Conservation (phyloP, 192 early-diverging fungal species). For the Coemansia sp. region DNA sequence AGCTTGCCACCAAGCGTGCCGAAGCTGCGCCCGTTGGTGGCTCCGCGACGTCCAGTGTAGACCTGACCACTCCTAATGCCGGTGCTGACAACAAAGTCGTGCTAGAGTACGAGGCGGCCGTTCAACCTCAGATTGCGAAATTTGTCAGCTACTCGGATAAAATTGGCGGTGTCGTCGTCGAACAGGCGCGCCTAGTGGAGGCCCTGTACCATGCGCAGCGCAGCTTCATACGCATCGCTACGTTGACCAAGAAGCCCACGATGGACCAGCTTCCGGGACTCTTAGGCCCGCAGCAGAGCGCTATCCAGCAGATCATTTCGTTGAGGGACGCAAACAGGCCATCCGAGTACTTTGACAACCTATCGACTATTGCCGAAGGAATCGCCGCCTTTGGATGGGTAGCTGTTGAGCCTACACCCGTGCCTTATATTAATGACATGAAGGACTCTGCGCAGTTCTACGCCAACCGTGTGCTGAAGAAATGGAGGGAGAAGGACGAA, state of each 20-base stretch:
- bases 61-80: conserved; percentile 41
- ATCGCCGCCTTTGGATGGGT: conserved; percentile 93
- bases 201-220: conserved; percentile 70
- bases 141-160: conserved; percentile 46
- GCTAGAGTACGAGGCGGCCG: conserved; percentile 58
- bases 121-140: conserved; percentile 41
- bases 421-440: conserved; percentile 84
- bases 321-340: conserved; percentile 81
- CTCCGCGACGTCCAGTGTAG: not conserved
- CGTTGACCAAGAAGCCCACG: conserved; percentile 72
- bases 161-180: conserved; percentile 64
- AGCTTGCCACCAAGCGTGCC: conserved; percentile 65
- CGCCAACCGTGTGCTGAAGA: conserved; percentile 85
- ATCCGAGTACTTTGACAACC: conserved; percentile 73
- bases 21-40: conserved; percentile 32
- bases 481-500: conserved; percentile 86
- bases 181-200: conserved; percentile 64
- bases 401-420: conserved; percentile 82
- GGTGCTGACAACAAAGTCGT: conserved; percentile 47
- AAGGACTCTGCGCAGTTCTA: conserved; percentile 93
- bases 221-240: conserved; percentile 73
- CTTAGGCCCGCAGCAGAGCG: conserved; percentile 68
- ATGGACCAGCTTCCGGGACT: conserved; percentile 64
- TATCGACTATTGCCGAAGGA: conserved; percentile 86
- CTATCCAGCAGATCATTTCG: conserved; percentile 65